Evolutionary conservation across 371 early-diverging fungal genomes (phyloP).

Genomic region (Parasitella parasitica): DNA sequence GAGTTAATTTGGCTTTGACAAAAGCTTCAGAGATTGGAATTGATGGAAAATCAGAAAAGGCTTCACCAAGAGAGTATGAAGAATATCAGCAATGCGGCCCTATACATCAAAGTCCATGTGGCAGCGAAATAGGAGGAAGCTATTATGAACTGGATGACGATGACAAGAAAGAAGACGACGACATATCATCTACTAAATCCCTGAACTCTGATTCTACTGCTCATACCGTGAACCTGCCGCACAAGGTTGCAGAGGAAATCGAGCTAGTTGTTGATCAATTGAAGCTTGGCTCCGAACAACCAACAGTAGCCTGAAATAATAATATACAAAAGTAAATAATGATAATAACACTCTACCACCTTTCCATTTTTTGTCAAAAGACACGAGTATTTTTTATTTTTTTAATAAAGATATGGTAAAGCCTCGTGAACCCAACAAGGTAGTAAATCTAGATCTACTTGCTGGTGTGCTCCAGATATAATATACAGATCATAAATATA

Average conservation of each 20-base stretch:
- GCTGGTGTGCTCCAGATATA: no score
- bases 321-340: background rate
- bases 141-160: background rate
- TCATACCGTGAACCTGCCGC: background rate
- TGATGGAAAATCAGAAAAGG: background rate
- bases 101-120: background rate
- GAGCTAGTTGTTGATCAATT: conserved; percentile 3
- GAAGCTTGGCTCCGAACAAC: background rate
- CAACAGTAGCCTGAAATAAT: background rate
- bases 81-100: background rate
- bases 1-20: conserved; percentile 12
- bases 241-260: background rate
- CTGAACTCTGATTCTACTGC: background rate
- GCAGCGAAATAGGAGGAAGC: background rate
- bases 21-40: conserved; percentile 6
- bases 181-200: background rate
- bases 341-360: no score
- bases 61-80: background rate
- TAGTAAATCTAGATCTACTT: no score
- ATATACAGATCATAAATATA: no score
- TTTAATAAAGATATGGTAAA: no score
- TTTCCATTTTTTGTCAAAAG: no score
- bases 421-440: no score
- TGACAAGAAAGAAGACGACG: background rate
- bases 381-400: no score